Percentiles rank a stretch among this genome's conserved stretches.
These are phyloP conservation scores for Xylaria digitata DNA, from an alignment of 2,329 filamentous ascomycete genomes.

Conservation along the genomic window DNA sequence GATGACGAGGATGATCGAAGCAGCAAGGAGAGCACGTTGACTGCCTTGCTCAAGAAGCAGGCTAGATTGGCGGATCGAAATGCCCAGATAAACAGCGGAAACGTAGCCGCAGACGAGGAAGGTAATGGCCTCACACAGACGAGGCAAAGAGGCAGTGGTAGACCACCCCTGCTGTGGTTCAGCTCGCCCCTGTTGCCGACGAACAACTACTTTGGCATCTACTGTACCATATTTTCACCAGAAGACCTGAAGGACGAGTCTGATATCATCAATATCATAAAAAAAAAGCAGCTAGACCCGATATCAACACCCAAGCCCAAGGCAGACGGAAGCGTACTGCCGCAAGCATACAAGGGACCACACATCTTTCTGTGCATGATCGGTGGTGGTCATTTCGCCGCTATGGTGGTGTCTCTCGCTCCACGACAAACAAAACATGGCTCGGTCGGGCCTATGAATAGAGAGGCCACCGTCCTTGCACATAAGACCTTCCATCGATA, in stretches of 20 bases:
- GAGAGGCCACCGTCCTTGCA: constrained; percentile 87
- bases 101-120: constrained; percentile 65
- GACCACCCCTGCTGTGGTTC: constrained; percentile 87
- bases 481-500: constrained; percentile 99
- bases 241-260: constrained; percentile 74
- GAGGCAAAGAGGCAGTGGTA: constrained; percentile 68
- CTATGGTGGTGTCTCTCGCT: constrained; percentile 90
- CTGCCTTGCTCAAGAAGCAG: constrained; percentile 83
- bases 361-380: constrained; percentile 99
- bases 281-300: constrained; percentile 80
- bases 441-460: constrained; percentile 76
- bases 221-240: constrained; percentile 81
- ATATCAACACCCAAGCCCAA: constrained; percentile 63
- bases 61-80: constrained; percentile 72
- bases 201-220: constrained; percentile 86
- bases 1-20: constrained; percentile 54
- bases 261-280: constrained; percentile 74
- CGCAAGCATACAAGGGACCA: constrained; percentile 72
- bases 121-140: constrained; percentile 61
- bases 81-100: constrained; percentile 44
- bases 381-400: constrained; percentile 95
- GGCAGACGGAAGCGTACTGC: constrained; percentile 68
- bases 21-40: constrained; percentile 77
- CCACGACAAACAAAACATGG: constrained; percentile 79
- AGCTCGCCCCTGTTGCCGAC: constrained; percentile 77